Conservation (phyloP, 306 rosid genomes). For the Prunus fruticosa region DNA sequence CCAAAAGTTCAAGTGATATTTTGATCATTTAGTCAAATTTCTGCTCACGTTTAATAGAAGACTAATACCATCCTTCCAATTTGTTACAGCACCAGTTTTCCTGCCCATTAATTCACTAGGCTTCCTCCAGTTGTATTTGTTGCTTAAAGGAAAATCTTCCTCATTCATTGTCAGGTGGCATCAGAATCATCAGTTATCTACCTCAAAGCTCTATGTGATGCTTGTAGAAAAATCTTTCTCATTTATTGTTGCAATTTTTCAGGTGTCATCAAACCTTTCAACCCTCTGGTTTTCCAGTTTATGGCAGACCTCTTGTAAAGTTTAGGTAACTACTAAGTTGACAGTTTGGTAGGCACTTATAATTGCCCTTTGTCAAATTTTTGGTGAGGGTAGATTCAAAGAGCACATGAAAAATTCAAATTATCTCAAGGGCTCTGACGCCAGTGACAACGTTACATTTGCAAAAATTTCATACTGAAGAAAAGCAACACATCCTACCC, state of each 20-base stretch:
- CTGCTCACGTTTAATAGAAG: not conserved
- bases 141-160: not conserved
- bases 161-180: not conserved
- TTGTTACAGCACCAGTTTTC: not conserved
- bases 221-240: not conserved
- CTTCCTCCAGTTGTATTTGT: not conserved
- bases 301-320: not conserved
- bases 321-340: not conserved
- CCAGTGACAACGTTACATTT: not conserved
- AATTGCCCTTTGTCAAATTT: not conserved
- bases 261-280: not conserved
- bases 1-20: not conserved
- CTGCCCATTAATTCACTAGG: not conserved
- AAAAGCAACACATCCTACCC: not conserved
- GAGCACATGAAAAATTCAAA: not conserved
- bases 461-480: not conserved
- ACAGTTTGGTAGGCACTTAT: not conserved
- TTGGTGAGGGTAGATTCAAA: not conserved
- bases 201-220: not conserved
- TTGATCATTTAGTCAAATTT: not conserved
- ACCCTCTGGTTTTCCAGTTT: not conserved
- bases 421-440: not conserved
- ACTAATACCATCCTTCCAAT: too few relatives aligned
- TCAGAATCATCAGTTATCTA: not conserved
- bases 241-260: not conserved